Evolutionary conservation across 2,329 filamentous ascomycete species (phyloP), one percentile per base, ranked within the genome.

Genomic region (Aspergillus vadensis): DNA sequence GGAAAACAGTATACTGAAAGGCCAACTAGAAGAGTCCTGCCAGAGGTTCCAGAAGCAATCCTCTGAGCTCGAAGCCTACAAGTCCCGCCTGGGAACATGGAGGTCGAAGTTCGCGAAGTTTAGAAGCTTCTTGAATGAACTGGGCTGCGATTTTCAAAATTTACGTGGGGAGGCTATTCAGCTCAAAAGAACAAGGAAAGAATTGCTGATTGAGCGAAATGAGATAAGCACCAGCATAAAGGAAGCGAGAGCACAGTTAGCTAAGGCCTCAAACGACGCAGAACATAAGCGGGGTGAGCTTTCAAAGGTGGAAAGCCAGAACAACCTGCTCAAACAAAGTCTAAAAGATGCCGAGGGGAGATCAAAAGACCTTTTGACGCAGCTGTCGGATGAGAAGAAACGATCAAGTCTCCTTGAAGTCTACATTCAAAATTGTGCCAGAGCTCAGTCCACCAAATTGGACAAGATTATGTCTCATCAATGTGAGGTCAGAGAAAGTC

Each of bases 71-170:
- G 66, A 63, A 8, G 44, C 61, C 5, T 65, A 69, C 8, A 64
- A 62, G 38, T 57, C 66, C 7, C 69, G 71, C 17, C 59, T 76
- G 25, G 70, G 72, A 17, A 62, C 66, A 27, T 78, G 75, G 76
- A 78, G 74, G 60, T 54, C 59, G 5, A 76, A 72, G 36, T 58
- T 78, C 6, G 53, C 57, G 5, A 75, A 69, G 50, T 67, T 77
- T 57, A 74, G 70, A 60, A 38, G 59, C 17, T 65, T 76, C 23
- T 64, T 77, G 27, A 71, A 70, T 54, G 70, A 70, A 5, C 58
- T 78, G n/a, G 75, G 74, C 5, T 67, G 66, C 8, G 70, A 74
- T 14, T 74, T 75, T 43, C 71, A 75, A 21, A 50, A 38, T 5
- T 70, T 78, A 43, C 70, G 68, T 15, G 65, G 66, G 5, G 73